These are phyloP conservation scores for Phialemoniopsis sp. DNA, from an alignment of 2,329 filamentous ascomycete species.

Conservation along the genomic window DNA sequence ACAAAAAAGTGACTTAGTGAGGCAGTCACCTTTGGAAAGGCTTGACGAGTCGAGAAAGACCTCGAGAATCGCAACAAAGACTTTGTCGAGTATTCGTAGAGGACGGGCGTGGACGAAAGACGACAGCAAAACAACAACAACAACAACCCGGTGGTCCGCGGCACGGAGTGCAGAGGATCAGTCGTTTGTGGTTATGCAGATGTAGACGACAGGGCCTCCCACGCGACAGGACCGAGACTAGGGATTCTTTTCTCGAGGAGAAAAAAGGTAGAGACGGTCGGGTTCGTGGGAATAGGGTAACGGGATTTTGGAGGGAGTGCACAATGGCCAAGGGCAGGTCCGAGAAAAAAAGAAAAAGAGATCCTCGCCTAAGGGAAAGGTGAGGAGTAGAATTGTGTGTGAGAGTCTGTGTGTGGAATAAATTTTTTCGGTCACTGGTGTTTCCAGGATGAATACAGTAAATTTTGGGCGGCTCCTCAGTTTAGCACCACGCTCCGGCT, in stretches of 20 bases:
- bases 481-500: not conserved
- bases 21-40: not conserved
- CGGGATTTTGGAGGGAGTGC: not conserved
- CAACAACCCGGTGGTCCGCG: too few species aligned
- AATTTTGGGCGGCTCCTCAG: conserved; percentile 4
- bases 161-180: too few species aligned
- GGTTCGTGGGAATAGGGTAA: too few species aligned
- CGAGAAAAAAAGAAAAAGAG: conserved; percentile 3
- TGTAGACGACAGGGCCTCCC: not conserved
- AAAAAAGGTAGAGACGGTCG: too few species aligned
- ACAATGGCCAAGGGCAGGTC: conserved; percentile 2
- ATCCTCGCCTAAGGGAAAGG: not conserved
- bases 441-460: not conserved
- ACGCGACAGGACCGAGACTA: too few species aligned
- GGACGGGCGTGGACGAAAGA: too few species aligned
- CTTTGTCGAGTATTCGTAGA: too few species aligned
- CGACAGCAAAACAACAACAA: too few species aligned
- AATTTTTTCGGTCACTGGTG: conserved; percentile 13
- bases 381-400: conserved; percentile 6
- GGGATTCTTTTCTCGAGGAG: too few species aligned
- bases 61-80: too few species aligned
- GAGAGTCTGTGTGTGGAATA: conserved; percentile 16
- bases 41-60: too few species aligned
- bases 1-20: too few species aligned
- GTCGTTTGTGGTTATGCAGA: not conserved